Conservation (phyloP, 495 filamentous ascomycete genomes). For the Aspergillus panamensis region DNA sequence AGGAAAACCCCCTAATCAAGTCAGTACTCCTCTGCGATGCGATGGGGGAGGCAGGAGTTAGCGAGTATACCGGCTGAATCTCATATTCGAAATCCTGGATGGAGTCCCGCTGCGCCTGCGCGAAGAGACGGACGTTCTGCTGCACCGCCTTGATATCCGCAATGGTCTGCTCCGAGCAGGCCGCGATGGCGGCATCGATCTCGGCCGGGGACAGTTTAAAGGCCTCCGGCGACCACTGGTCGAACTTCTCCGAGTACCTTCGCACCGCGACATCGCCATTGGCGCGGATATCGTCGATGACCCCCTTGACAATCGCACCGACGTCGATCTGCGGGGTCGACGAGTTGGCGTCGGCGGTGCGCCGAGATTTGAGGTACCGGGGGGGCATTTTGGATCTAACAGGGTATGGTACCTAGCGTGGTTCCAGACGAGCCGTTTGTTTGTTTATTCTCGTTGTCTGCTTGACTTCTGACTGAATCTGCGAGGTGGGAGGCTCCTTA, state of each 20-base stretch:
- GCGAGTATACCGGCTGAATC: slow-evolving; percentile 36
- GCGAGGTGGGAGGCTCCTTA: too few species aligned
- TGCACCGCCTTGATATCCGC: slow-evolving; percentile 53
- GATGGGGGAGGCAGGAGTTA: background rate
- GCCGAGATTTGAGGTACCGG: background rate
- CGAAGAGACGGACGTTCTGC: slow-evolving; percentile 48
- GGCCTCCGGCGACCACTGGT: slow-evolving; percentile 48
- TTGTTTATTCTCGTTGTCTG: too few species aligned
- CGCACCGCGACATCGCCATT: slow-evolving; percentile 48
- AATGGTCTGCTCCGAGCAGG: slow-evolving; percentile 40
- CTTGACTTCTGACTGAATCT: too few species aligned
- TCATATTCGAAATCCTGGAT: slow-evolving; percentile 49
- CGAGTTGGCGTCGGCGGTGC: background rate
- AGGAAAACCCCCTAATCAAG: slow-evolving; percentile 36
- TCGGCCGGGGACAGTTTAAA: slow-evolving; percentile 38
- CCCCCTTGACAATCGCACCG: slow-evolving; percentile 39
- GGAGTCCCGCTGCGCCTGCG: slow-evolving; percentile 41
- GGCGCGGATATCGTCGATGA: slow-evolving; percentile 46
- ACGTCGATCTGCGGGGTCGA: background rate
- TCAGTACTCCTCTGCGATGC: background rate
- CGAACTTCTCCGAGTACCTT: slow-evolving; percentile 51
- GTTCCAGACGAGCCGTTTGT: too few species aligned
- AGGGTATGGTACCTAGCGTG: too few species aligned
- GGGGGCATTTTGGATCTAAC: background rate
- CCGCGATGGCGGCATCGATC: slow-evolving; percentile 24